Evolutionary conservation across 2,329 filamentous ascomycete genomes (phyloP).

Genomic region (Emmonsiellopsis sp.): DNA sequence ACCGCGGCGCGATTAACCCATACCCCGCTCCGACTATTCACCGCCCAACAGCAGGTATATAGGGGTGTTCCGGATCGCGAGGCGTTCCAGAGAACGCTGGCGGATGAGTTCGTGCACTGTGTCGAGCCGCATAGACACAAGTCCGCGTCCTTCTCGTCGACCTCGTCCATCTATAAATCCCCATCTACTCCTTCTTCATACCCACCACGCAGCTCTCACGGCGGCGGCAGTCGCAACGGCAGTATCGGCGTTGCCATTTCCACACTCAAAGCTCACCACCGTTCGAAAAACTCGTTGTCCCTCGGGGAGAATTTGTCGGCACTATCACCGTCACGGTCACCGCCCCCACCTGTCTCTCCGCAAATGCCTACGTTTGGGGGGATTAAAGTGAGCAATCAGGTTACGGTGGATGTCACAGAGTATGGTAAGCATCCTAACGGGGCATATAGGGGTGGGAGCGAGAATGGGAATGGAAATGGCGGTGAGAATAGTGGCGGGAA

Average conservation of each 20-base stretch:
- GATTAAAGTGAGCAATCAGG: conserved; percentile 55
- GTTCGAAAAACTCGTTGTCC: too few species aligned
- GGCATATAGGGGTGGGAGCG: too few species aligned
- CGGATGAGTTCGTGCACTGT: conserved; percentile 49
- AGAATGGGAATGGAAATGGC: too few species aligned
- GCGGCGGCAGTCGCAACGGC: background rate
- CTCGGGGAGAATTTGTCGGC: too few species aligned
- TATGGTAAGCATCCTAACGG: conserved; percentile 4
- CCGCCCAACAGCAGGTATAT: conserved; percentile 55
- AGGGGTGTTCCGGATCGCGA: conserved; percentile 46
- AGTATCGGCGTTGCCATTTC: too few species aligned
- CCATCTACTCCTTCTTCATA: background rate
- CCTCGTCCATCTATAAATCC: conserved; percentile 8
- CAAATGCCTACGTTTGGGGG: conserved; percentile 35
- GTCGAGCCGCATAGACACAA: background rate
- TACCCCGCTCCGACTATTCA: conserved; percentile 56
- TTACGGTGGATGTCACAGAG: conserved; percentile 44
- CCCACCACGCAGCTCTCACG: background rate
- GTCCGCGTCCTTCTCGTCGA: conserved; percentile 11
- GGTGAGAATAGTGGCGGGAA: too few species aligned
- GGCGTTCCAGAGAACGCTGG: conserved; percentile 51
- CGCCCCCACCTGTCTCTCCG: too few species aligned
- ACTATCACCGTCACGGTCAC: too few species aligned
- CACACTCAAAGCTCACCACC: too few species aligned
- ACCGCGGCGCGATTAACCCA: conserved; percentile 48